Percentiles rank a stretch among this genome's conserved stretches.
Evolutionary conservation across 139 green algal genomes (phyloP).

Genomic region (Pseudopediastrum boryanum): DNA sequence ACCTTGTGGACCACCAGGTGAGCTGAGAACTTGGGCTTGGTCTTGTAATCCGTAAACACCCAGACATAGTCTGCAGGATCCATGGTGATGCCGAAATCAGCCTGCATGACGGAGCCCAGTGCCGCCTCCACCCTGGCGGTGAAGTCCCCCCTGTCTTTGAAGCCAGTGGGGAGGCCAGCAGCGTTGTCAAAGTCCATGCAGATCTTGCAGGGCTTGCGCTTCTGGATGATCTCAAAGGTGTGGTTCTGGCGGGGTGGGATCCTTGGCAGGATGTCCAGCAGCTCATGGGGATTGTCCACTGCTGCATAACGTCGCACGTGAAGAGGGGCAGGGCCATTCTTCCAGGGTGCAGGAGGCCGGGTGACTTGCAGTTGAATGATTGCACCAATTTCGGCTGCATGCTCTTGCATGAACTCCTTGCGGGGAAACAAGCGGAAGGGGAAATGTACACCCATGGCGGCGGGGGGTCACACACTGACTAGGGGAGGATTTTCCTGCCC

Average conservation of each 20-base stretch:
- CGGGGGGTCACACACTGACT: too few relatives aligned
- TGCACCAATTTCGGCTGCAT: background rate
- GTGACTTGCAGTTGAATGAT: background rate
- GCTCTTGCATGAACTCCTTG: background rate
- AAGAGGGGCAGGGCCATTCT: background rate
- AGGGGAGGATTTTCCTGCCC: too few relatives aligned
- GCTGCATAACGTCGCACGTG: background rate
- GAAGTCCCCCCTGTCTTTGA: background rate
- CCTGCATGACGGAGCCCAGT: background rate
- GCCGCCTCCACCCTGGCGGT: background rate
- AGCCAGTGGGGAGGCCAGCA: background rate
- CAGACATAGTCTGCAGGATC: background rate
- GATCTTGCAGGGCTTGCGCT: background rate
- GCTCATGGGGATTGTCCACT: background rate
- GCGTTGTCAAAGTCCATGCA: slow-evolving; percentile 11
- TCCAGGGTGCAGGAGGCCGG: background rate
- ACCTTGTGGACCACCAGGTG: background rate
- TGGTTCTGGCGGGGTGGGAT: background rate
- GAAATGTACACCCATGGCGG: too few relatives aligned
- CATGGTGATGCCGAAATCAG: background rate
- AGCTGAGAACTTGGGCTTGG: background rate
- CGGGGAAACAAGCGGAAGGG: too few relatives aligned
- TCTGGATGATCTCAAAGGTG: slow-evolving; percentile 2
- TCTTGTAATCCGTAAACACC: background rate
- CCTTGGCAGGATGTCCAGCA: background rate